Evolutionary conservation across 306 rosid species (phyloP), one percentile per base, ranked within the genome.

Genomic region (Oxytropis ochrocephala): DNA sequence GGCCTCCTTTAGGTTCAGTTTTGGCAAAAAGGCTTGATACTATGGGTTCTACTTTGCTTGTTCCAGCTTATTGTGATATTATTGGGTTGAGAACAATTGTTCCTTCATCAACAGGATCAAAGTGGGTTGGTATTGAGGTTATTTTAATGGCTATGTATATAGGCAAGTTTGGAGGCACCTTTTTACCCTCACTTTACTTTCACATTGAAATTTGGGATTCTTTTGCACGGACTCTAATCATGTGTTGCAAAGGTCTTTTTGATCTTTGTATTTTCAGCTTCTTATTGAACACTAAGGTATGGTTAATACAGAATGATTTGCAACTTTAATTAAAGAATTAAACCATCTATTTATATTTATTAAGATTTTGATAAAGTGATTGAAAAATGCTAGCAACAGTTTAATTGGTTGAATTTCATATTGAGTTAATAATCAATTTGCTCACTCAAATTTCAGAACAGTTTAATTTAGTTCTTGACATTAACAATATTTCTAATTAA

Each of bases 1-100:
- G 81, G 53, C 81, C 81, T 0, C 81, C 76, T 42, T 52, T 77
- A 62, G 81, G 81, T 62, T 62, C 81, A 18, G 33, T 44, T 53
- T 8, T 77, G 1, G 21, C 72, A 0, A 61, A 77, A 24, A 77
- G 8, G n/a, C 76, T 77, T 70, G 81, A 70, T 42, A 4, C 5
- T 7, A 0, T 77, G 53, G 81, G 72, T 44, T 70, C 76, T 63
- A 63, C 61, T 53, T 44, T 77, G 38, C 14, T 70, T 8, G 47
- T 77, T 52, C 81, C 81, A 7, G 70, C 76, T 63, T 77, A 43
- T 7, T 62, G 72, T 44, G 62, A 47, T 33, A 62, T 63, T 21
- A 63, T 27, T 70, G 81, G 76, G 17, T 16, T 77, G 0, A 70
- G 51, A 21, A 70, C 81, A 9, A 17, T 2, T 52, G 13, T 27